Conservation (phyloP, 75 land plant species). For the Cunninghamia lanceolata region DNA sequence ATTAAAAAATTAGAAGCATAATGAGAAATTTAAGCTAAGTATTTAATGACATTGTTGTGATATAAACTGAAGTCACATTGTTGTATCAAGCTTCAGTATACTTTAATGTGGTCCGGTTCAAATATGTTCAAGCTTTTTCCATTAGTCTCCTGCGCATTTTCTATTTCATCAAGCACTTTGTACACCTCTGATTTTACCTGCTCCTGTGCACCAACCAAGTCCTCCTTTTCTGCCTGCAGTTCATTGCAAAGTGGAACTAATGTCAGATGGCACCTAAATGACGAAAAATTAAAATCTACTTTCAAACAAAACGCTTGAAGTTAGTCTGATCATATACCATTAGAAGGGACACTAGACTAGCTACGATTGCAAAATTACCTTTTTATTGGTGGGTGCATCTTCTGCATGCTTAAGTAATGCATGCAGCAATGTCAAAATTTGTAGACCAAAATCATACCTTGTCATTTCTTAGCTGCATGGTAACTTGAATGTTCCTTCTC, state of each 20-base stretch:
- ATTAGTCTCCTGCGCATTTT: too few species aligned
- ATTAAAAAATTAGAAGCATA: too few species aligned
- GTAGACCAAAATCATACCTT: too few species aligned
- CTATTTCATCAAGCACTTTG: too few species aligned
- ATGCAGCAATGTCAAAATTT: not conserved
- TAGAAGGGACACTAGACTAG: not conserved
- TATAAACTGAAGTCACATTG: too few species aligned
- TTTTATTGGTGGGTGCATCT: conserved; percentile 92
- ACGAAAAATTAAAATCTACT: not conserved
- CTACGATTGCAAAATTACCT: conserved; percentile 35
- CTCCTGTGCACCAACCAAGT: conserved; percentile 77
- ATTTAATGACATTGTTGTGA: too few species aligned
- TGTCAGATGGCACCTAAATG: not conserved
- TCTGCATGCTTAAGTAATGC: conserved; percentile 90
- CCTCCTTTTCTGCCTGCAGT: conserved; percentile 83
- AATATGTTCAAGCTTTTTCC: too few species aligned
- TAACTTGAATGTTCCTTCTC: too few species aligned
- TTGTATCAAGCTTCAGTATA: too few species aligned
- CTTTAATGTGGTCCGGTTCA: too few species aligned
- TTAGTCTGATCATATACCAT: not conserved
- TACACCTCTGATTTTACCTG: conserved; percentile 72
- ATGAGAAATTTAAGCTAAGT: too few species aligned
- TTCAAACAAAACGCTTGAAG: not conserved
- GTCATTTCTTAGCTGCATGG: too few species aligned
- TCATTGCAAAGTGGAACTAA: not conserved